phyloP scores from a whole-genome alignment of 768 basidiomycete species.

The Tulasnella sp. region DNA sequence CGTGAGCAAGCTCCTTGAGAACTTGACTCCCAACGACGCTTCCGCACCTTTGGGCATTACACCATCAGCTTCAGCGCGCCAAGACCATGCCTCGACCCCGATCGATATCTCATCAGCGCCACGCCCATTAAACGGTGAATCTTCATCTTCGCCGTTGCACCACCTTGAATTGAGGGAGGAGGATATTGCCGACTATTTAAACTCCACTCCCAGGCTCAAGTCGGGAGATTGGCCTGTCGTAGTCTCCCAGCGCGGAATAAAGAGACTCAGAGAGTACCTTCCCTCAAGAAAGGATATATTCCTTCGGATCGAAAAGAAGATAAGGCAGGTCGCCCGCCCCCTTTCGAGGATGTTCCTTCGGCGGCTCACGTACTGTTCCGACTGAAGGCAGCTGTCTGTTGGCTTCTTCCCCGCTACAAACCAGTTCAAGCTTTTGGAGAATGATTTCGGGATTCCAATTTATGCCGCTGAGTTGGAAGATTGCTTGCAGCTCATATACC shows the following conservation, averaged over 20 bases:
- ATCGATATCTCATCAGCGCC: too few species aligned
- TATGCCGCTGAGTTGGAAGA: slow-evolving; percentile 65
- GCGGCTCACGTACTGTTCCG: background rate
- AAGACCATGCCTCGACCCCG: too few species aligned
- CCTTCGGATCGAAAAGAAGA: slow-evolving; percentile 59
- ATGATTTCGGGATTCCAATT: slow-evolving; percentile 49
- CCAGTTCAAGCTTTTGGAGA: slow-evolving; percentile 54
- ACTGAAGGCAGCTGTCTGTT: slow-evolving; percentile 57
- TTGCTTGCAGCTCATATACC: slow-evolving; percentile 45
- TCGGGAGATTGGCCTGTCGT: slow-evolving; percentile 65
- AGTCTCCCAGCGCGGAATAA: slow-evolving; percentile 49
- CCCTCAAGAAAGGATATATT: slow-evolving; percentile 48
- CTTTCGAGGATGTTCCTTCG: too few species aligned
- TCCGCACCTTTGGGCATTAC: too few species aligned
- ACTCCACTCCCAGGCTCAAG: background rate
- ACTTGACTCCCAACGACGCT: too few species aligned
- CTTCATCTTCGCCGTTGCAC: background rate
- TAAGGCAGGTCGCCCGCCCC: slow-evolving; percentile 53
- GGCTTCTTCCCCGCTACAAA: slow-evolving; percentile 68
- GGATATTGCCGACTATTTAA: background rate
- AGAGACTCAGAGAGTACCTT: slow-evolving; percentile 47
- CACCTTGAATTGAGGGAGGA: background rate
- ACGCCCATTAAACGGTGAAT: background rate
- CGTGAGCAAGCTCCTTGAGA: too few species aligned
- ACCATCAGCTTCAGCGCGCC: too few species aligned